Evolutionary conservation across 108 stramenopile genomes (phyloP).

Genomic region (Discostella stelligeroides): DNA sequence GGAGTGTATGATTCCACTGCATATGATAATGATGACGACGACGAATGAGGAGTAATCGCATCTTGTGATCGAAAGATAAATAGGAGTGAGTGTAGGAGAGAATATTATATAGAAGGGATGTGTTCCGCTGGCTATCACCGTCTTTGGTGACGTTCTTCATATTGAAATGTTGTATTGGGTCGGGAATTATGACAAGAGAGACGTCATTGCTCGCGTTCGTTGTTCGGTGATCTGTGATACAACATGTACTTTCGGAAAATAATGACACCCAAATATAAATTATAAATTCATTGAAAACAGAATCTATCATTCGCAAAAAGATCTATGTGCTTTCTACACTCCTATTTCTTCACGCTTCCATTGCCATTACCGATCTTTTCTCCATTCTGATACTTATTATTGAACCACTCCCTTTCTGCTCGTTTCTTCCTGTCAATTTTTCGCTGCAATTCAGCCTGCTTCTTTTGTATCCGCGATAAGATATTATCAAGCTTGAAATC

Average conservation of each 20-base stretch:
- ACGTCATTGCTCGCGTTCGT: too few relatives aligned
- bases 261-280: too few relatives aligned
- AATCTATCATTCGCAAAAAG: background rate
- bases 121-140: too few relatives aligned
- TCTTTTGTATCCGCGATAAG: constrained; percentile 68
- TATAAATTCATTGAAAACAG: background rate
- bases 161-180: too few relatives aligned
- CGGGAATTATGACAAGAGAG: too few relatives aligned
- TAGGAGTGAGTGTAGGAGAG: too few relatives aligned
- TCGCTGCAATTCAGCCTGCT: constrained; percentile 71
- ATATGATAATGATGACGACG: constrained; percentile 79
- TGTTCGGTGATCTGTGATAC: too few relatives aligned
- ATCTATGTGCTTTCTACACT: too few relatives aligned
- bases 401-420: constrained; percentile 77
- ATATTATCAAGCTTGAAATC: constrained; percentile 71
- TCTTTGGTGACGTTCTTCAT: too few relatives aligned
- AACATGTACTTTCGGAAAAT: too few relatives aligned
- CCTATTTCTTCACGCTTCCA: background rate
- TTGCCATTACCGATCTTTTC: constrained; percentile 16
- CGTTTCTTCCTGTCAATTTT: constrained; percentile 83
- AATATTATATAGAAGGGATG: too few relatives aligned
- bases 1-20: constrained; percentile 87
- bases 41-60: constrained; percentile 13
- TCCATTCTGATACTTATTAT: constrained; percentile 64
- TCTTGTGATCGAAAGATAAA: background rate